A percentile compares a stretch with the other conserved stretches of the same genome.
Conservation (phyloP, 139 green algal species). For the Pleodorina starrii region DNA sequence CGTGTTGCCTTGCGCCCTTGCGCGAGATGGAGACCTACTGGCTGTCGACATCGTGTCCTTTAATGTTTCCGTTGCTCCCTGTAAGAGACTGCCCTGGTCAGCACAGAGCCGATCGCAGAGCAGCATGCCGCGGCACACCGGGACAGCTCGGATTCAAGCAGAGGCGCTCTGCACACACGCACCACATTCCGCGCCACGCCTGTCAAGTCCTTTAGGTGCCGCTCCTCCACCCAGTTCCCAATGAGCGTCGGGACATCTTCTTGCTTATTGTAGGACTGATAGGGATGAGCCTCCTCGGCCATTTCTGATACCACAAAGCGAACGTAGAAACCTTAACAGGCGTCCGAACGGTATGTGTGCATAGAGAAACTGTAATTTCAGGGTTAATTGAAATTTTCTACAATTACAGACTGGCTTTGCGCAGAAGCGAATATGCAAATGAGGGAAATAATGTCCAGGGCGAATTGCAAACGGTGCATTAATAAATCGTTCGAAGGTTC, state of each 20-base stretch:
- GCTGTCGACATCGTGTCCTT: background rate
- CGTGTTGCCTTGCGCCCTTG: background rate
- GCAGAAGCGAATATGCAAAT: too few species aligned
- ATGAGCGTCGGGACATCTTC: conserved; percentile 31
- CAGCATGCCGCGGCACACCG: background rate
- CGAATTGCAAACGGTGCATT: too few species aligned
- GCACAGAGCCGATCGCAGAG: too few species aligned
- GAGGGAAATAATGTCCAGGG: too few species aligned
- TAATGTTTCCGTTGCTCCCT: background rate
- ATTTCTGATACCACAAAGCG: background rate
- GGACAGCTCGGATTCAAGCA: too few species aligned
- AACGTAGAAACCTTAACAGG: too few species aligned
- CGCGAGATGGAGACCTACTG: background rate
- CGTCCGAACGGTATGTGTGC: too few species aligned
- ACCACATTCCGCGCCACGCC: background rate
- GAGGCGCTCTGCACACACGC: background rate
- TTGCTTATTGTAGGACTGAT: conserved; percentile 29
- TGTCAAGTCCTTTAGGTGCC: background rate
- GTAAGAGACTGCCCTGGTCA: background rate
- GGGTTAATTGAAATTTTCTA: too few species aligned
- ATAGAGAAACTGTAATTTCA: too few species aligned
- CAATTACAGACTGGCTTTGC: too few species aligned
- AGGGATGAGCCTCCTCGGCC: conserved; percentile 27
- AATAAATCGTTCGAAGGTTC: too few species aligned
- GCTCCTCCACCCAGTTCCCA: conserved; percentile 42